These are phyloP conservation scores for Berberis thunbergii DNA, from an alignment of 164 flowering plant genomes.

Conservation along the genomic window DNA sequence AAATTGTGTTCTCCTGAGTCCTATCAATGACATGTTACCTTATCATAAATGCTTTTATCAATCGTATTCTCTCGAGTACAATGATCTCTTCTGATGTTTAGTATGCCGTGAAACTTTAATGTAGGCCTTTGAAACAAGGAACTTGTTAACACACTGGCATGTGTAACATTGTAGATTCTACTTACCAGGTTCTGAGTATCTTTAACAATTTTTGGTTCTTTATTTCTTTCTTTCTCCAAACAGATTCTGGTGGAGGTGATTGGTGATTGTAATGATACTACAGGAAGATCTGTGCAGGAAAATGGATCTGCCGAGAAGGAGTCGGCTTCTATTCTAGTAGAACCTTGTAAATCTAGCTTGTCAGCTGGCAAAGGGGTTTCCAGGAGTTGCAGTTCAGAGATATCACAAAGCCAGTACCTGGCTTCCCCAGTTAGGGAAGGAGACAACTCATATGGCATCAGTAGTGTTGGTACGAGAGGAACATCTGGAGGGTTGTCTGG, in stretches of 20 bases:
- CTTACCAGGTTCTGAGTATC: not conserved
- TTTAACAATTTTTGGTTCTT: constrained; percentile 1
- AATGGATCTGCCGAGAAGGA: constrained; percentile 57
- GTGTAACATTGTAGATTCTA: not conserved
- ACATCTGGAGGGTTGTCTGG: constrained; percentile 78
- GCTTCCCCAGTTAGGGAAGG: constrained; percentile 38
- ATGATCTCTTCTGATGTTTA: too few relatives aligned
- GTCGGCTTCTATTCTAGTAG: constrained; percentile 36
- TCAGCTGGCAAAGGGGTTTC: constrained; percentile 59
- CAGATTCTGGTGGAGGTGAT: constrained; percentile 88
- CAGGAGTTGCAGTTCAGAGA: constrained; percentile 52
- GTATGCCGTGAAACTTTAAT: too few relatives aligned
- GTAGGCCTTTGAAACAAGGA: not conserved
- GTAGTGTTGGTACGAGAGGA: constrained; percentile 70
- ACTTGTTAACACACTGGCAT: not conserved
- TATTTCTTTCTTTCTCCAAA: not conserved
- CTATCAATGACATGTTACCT: too few relatives aligned
- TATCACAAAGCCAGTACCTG: constrained; percentile 38
- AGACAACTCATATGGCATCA: constrained; percentile 47
- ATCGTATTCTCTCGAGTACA: too few relatives aligned
- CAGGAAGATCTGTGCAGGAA: constrained; percentile 43
- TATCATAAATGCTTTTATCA: too few relatives aligned
- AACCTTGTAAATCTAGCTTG: constrained; percentile 61
- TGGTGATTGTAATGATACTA: constrained; percentile 31
- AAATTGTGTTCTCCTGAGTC: too few relatives aligned